phyloP scores from a whole-genome alignment of 495 filamentous ascomycete species.

The Mytilinidion resinicola region DNA sequence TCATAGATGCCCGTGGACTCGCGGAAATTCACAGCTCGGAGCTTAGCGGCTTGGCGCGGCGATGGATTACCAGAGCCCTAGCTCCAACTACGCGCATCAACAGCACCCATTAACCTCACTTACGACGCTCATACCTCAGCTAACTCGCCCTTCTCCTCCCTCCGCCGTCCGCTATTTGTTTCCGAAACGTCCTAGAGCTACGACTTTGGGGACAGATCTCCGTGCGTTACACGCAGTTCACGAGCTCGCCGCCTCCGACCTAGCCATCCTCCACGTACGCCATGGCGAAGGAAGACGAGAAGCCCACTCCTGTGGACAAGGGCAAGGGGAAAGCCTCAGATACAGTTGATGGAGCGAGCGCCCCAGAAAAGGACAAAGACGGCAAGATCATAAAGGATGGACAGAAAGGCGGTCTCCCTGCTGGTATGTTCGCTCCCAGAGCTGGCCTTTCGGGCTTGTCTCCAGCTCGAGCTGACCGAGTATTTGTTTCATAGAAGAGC shows the following conservation, averaged over 20 bases:
- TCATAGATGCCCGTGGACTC: too few relatives aligned
- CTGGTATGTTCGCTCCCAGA: conserved; percentile 23
- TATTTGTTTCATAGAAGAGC: conserved; percentile 58
- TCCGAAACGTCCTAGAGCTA: not conserved
- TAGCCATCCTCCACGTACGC: conserved; percentile 28
- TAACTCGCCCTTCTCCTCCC: not conserved
- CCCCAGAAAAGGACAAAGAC: conserved; percentile 60
- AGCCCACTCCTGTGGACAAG: conserved; percentile 78
- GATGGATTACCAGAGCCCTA: not conserved
- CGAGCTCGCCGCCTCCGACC: conserved; percentile 14
- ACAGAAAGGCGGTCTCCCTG: conserved; percentile 49
- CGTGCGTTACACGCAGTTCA: not conserved
- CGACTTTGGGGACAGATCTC: not conserved
- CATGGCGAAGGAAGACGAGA: conserved; percentile 91
- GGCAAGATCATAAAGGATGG: conserved; percentile 63
- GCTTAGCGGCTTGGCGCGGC: not conserved
- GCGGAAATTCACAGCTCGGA: too few relatives aligned
- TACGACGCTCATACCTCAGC: not conserved
- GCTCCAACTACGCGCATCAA: not conserved
- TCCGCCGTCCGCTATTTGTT: not conserved
- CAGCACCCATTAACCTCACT: not conserved
- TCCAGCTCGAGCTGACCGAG: conserved; percentile 22
- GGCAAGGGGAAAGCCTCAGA: conserved; percentile 68
- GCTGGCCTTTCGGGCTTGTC: not conserved
- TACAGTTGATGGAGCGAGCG: conserved; percentile 55